Evolutionary conservation across 768 basidiomycete genomes (phyloP).

Genomic region (Lactarius trivialis): DNA sequence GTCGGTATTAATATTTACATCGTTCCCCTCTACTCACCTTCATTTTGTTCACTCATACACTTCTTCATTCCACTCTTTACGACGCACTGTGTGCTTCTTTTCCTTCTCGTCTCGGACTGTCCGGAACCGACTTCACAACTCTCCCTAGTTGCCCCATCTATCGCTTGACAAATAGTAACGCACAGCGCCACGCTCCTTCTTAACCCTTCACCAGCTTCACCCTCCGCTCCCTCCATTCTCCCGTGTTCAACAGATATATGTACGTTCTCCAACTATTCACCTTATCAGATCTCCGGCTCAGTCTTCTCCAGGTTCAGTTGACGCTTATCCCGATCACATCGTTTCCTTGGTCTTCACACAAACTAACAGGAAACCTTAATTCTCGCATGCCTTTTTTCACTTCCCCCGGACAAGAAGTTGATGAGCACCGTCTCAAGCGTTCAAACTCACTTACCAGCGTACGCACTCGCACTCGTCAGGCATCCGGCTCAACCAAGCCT

Average conservation of each 20-base stretch:
- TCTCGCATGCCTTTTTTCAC: conserved; percentile 21
- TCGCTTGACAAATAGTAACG: not conserved
- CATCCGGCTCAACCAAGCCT: not conserved
- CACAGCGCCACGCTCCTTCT: no score
- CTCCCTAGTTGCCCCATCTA: not conserved
- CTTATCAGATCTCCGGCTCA: not conserved
- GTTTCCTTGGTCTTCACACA: not conserved
- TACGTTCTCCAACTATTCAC: not conserved
- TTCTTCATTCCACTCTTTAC: conserved; percentile 15
- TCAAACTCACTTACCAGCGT: conserved; percentile 15
- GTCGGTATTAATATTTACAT: not conserved
- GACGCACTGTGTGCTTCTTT: conserved; percentile 16
- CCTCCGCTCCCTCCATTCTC: not conserved
- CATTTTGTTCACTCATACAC: not conserved
- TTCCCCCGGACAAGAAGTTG: conserved; percentile 15
- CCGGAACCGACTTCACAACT: not conserved
- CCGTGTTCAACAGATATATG: conserved; percentile 5
- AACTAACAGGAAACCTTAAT: not conserved
- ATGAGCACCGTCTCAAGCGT: conserved; percentile 20
- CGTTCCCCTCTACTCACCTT: not conserved
- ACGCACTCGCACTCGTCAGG: conserved; percentile 5
- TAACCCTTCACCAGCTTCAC: no score
- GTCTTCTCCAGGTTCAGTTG: conserved; percentile 14
- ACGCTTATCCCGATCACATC: conserved; percentile 11
- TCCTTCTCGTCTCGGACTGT: not conserved